Base-by-base conservation (phyloP, 164 flowering plant genomes). In the Magnolia kwangsiensis region DNA sequence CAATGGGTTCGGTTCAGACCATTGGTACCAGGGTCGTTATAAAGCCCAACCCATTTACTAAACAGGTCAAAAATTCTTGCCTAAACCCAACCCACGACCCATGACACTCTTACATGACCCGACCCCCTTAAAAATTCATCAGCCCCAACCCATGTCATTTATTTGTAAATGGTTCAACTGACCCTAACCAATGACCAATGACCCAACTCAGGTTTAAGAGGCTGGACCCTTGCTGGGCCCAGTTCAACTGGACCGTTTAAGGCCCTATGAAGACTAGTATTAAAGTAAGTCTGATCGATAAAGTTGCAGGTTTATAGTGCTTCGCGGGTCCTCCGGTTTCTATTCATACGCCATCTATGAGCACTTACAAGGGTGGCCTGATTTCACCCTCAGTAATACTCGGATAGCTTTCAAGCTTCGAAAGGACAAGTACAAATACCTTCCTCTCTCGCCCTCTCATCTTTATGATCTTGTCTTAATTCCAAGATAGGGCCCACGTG, bases 341-440 rank as follows among this genome's bases (percentile, higher is more conserved):
- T 96, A 94, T 80, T 81, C 94, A 0, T 96, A 94, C 75, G 95
- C 88, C 16, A 90, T 92, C 16, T 96, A 90, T 72, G 99, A 96
- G 82, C 98, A 90, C 78, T 78, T 90, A 27, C 81, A 87, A 77
- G 96, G 86, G 50, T 92, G 96, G 98, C 98, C 98, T 37, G 94
- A 77, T 75, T 87, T 94, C 78, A 80, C 76, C 73, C 66, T 94
- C 51, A 85, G 79, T 9, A 87, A 89, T 75, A 87, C 92, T 13
- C 82, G 98, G 74, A 86, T 93, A 20, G 89, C 89, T 20, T 96
- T 94, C 88, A 94, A 92, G 84, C 96, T 96, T 66, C 78, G 92
- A 31, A 91, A 96, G 80, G 94, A 96, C 87, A 88, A 86, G 99
- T 96, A 87, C 69, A 21, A 8, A n/a, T 37, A 37, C 45, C 45